Percentiles rank a stretch among this genome's conserved stretches.
Evolutionary conservation across 2,329 filamentous ascomycete genomes (phyloP).

Genomic region (Tolypocladium sp.): DNA sequence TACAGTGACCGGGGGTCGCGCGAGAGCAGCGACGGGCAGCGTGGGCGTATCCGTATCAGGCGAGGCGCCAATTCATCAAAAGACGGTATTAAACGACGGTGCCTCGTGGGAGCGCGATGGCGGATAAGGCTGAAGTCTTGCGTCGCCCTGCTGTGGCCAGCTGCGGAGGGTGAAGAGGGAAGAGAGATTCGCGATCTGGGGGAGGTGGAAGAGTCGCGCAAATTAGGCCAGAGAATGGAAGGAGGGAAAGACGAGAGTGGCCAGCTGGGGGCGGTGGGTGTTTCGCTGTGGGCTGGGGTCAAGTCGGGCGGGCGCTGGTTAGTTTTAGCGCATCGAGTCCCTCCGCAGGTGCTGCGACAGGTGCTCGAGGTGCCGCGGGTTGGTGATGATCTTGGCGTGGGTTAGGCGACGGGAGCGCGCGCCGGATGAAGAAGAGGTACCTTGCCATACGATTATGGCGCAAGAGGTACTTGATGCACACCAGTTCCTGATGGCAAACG

Average conservation of each 20-base stretch:
- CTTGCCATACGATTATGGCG: background rate
- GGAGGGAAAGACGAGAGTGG: background rate
- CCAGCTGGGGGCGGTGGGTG: background rate
- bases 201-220: conserved; percentile 2
- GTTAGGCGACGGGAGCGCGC: background rate
- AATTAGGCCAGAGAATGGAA: conserved; percentile 1
- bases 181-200: conserved; percentile 4
- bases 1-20: conserved; percentile 1
- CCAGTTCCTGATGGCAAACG: background rate
- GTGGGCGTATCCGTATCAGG: background rate
- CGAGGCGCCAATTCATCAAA: conserved; percentile 1
- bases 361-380: background rate
- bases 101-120: background rate
- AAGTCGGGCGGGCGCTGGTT: background rate
- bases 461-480: background rate
- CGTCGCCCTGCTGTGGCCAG: conserved; percentile 5
- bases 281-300: background rate
- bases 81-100: background rate
- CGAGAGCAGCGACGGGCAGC: background rate
- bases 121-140: conserved; percentile 3
- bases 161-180: conserved; percentile 3
- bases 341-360: background rate
- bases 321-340: background rate
- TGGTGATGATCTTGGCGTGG: background rate
- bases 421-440: background rate